Evolutionary conservation across 2,329 filamentous ascomycete genomes (phyloP).

Genomic region (Trichoderma pleuroti): DNA sequence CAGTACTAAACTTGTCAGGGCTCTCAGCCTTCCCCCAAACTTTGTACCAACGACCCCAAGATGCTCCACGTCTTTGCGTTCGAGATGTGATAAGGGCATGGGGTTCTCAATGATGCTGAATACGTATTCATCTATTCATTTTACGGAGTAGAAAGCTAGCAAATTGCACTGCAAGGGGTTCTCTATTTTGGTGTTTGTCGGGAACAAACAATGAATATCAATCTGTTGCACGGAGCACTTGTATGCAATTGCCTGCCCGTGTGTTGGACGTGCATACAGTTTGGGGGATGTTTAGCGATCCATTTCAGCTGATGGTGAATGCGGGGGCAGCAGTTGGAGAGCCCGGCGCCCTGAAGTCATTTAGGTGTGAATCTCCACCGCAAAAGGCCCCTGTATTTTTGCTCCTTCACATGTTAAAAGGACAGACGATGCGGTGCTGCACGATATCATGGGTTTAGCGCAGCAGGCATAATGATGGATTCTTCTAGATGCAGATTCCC

Average conservation of each 20-base stretch:
- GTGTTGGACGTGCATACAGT: neutral
- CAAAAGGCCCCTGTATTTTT: neutral
- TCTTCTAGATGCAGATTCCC: neutral
- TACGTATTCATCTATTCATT: neutral
- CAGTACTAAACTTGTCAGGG: no score
- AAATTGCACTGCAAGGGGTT: neutral
- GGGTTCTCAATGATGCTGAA: neutral
- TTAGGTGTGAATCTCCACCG: neutral
- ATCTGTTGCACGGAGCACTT: neutral
- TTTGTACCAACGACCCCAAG: neutral
- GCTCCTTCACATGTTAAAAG: neutral
- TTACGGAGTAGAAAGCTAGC: neutral
- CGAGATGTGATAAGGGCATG: neutral
- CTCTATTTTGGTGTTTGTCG: neutral
- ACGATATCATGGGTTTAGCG: neutral
- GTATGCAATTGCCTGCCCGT: neutral
- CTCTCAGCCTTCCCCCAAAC: neutral
- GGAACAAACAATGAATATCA: neutral
- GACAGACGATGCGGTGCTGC: no score
- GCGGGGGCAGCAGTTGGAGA: slow-evolving; percentile 7
- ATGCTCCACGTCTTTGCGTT: neutral
- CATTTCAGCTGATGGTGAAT: neutral
- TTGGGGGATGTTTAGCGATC: neutral
- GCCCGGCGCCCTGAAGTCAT: neutral
- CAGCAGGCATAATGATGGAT: neutral